Percentiles rank a stretch among this genome's conserved stretches.
Conservation (phyloP, 768 basidiomycete genomes). For the Dacryopinax spathularia region DNA sequence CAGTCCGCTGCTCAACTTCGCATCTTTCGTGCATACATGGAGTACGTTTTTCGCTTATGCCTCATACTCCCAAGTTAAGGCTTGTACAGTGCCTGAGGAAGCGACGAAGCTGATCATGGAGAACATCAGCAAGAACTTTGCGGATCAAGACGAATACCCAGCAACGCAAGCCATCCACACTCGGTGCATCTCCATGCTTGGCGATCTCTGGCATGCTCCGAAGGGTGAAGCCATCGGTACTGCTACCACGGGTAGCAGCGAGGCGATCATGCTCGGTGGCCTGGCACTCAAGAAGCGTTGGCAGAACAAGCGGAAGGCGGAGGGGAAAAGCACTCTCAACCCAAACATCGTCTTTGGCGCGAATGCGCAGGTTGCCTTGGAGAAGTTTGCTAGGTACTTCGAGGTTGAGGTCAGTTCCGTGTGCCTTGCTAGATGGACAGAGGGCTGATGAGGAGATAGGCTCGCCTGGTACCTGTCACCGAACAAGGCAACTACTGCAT, state of each 20-base stretch:
- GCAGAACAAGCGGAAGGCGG: constrained; percentile 52
- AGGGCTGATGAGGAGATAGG: constrained; percentile 10
- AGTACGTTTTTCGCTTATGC: constrained; percentile 20
- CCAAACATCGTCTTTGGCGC: constrained; percentile 44
- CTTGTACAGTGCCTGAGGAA: constrained; percentile 28
- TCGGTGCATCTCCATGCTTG: constrained; percentile 28
- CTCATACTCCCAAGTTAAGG: neutral
- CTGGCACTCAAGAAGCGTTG: constrained; percentile 57
- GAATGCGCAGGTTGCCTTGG: constrained; percentile 55
- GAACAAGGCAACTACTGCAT: constrained; percentile 64
- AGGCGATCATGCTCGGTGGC: constrained; percentile 60
- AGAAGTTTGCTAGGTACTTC: constrained; percentile 47
- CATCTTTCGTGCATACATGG: constrained; percentile 50
- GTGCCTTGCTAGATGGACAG: neutral
- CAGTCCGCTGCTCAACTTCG: constrained; percentile 43
- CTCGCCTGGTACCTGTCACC: constrained; percentile 47
- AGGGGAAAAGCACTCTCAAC: constrained; percentile 32
- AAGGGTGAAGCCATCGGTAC: constrained; percentile 45
- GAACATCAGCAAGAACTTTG: constrained; percentile 52
- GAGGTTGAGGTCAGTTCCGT: constrained; percentile 31
- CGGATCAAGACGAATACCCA: constrained; percentile 59
- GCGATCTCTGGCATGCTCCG: constrained; percentile 55
- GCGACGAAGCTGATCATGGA: constrained; percentile 46
- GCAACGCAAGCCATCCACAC: constrained; percentile 36
- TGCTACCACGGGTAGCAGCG: constrained; percentile 45